Evolutionary conservation across 352 stramenopile species (phyloP).

Genomic region (Phytophthora pistaciae): DNA sequence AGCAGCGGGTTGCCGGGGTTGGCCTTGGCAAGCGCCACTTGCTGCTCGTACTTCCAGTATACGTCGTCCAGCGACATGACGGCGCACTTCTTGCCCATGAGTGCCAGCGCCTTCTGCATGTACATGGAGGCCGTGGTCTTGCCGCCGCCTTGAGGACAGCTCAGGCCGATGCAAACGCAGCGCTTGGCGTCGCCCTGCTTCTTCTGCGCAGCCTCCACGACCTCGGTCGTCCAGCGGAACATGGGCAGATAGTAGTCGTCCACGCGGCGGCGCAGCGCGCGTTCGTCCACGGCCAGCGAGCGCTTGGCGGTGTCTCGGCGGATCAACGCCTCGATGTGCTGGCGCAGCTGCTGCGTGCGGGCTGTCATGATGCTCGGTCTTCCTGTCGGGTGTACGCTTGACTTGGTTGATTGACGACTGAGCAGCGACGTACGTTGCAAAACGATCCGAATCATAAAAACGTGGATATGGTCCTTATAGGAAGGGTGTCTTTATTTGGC

Average conservation of each 20-base stretch:
- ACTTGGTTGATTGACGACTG: constrained; percentile 12
- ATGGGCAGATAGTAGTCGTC: constrained; percentile 84
- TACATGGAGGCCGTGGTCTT: constrained; percentile 87
- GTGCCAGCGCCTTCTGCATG: constrained; percentile 66
- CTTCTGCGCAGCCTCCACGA: constrained; percentile 51
- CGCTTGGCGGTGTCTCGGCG: constrained; percentile 46
- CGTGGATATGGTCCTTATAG: not conserved
- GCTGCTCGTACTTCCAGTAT: constrained; percentile 75
- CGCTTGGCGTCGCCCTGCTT: constrained; percentile 24
- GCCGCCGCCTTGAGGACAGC: constrained; percentile 84
- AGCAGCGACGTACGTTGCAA: not conserved
- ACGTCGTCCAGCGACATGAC: constrained; percentile 88
- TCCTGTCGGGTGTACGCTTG: not conserved
- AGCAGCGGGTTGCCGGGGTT: constrained; percentile 80
- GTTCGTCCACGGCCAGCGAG: constrained; percentile 44
- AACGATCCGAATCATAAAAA: constrained; percentile 5
- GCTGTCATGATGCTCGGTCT: constrained; percentile 19
- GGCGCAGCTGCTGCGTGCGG: constrained; percentile 42
- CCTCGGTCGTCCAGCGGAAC: constrained; percentile 73
- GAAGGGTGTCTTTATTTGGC: not conserved
- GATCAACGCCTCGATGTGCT: constrained; percentile 67
- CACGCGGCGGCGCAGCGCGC: constrained; percentile 56
- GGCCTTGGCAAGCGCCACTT: constrained; percentile 65
- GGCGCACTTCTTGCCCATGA: constrained; percentile 69
- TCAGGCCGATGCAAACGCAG: constrained; percentile 82